phyloP scores from a whole-genome alignment of 2,329 filamentous ascomycete genomes.

The Zasmidium citrigriseum region DNA sequence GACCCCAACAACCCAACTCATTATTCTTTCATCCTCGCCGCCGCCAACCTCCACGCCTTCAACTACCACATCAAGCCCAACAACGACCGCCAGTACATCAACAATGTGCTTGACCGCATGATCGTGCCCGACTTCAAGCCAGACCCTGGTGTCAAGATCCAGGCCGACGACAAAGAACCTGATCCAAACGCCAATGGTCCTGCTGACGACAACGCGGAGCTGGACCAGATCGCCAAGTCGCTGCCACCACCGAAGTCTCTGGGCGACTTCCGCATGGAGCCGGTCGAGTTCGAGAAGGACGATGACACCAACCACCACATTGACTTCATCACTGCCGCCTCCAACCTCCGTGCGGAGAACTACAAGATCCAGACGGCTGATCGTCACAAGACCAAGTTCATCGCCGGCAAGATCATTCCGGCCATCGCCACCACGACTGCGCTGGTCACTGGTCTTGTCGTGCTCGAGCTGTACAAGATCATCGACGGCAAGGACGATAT shows the following conservation, averaged over 20 bases:
- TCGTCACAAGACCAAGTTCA: slow-evolving; percentile 98
- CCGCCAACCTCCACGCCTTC: slow-evolving; percentile 90
- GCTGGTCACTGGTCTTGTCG: slow-evolving; percentile 87
- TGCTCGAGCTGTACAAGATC: slow-evolving; percentile 94
- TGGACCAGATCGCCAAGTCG: slow-evolving; percentile 69
- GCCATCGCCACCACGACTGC: slow-evolving; percentile 97
- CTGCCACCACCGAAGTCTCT: slow-evolving; percentile 79
- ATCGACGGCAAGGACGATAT: slow-evolving; percentile 94
- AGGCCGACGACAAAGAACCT: slow-evolving; percentile 91
- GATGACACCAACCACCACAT: slow-evolving; percentile 98
- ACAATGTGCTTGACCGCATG: slow-evolving; percentile 82
- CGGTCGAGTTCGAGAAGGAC: slow-evolving; percentile 98
- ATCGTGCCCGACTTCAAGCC: slow-evolving; percentile 95
- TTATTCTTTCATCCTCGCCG: slow-evolving; percentile 82
- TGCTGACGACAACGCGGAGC: slow-evolving; percentile 71
- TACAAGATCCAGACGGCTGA: slow-evolving; percentile 95
- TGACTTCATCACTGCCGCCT: slow-evolving; percentile 96
- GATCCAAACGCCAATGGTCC: slow-evolving; percentile 73
- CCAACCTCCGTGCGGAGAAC: slow-evolving; percentile 94
- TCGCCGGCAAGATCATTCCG: slow-evolving; percentile 98
- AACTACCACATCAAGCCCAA: slow-evolving; percentile 89
- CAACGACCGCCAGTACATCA: slow-evolving; percentile 67
- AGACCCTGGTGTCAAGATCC: slow-evolving; percentile 89
- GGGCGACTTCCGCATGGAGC: slow-evolving; percentile 82
- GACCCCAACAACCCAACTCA: slow-evolving; percentile 82